Evolutionary conservation across 2,329 filamentous ascomycete genomes (phyloP), one percentile per base, ranked within the genome.

Genomic region (Fusarium gaditjirri): DNA sequence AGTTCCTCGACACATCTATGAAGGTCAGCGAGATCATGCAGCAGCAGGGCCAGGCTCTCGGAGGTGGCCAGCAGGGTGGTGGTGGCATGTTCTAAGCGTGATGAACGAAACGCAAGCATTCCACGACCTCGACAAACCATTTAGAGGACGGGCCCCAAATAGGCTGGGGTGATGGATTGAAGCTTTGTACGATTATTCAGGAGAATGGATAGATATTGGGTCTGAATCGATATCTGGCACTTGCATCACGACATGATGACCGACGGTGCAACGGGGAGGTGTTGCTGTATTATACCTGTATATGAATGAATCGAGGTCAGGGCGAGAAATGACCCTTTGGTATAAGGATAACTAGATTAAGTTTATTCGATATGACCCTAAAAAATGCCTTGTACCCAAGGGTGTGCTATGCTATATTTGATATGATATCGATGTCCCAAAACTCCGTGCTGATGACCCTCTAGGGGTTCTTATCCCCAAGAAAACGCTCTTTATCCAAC

Each of bases 1-100:
- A 99, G 87, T 99, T 98, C 87, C 98, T 99, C 85, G 95, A 98
- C 78, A 95, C 97, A 79, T 97, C 97, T 83, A 91, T 97, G 87
- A 98, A 98, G 87, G 94, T 98, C 67, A 95, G 93, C 79, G 95
- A 98, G 85, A 94, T 97, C 85, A 94, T 98, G 91, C 94, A 98
- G 85, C 90, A 92, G 73, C 93, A 97, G 84, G 93, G 93, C 53
- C 89, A 90, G 79, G 87, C 89, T 71, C 89, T 89, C 78, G 89
- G 90, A 67, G 88, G 85, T 43, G 71, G 68, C 19, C 70, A 73
- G 38, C 75, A 77, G 57, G 87, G 85, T 39, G 75, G 77, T 16
- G 74, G 79, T 10, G 58, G 66, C 25, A 55, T 80, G 66, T 80
- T 81, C 55, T 81, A 75, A 75, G 47, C 33, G 23, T 29, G 27